Evolutionary conservation across 116 monocot genomes (phyloP).

Genomic region (Iris pallida): DNA sequence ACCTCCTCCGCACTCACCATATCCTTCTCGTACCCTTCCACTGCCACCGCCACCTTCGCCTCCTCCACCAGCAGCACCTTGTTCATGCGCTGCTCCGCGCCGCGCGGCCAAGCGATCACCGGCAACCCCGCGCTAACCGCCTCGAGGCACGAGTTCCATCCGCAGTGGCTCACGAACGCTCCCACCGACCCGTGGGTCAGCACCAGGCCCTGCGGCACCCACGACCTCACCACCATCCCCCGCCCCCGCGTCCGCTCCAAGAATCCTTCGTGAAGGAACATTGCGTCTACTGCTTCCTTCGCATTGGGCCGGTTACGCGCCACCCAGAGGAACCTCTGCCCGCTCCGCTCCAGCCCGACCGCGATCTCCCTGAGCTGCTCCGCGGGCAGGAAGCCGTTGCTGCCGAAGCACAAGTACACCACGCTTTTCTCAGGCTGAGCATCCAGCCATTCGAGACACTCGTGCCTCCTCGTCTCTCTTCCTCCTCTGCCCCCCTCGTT

Average conservation of each 20-base stretch:
- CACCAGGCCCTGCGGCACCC: constrained; percentile 17
- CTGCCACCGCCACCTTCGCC: constrained; percentile 27
- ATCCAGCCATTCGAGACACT: constrained; percentile 41
- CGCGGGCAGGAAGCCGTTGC: constrained; percentile 35
- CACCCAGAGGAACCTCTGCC: constrained; percentile 60
- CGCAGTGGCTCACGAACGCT: constrained; percentile 51
- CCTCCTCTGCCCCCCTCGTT: too few relatives aligned
- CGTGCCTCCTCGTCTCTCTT: constrained; percentile 6
- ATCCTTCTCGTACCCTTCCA: constrained; percentile 29
- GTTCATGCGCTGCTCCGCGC: constrained; percentile 46
- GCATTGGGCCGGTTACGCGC: constrained; percentile 24
- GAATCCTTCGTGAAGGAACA: constrained; percentile 5
- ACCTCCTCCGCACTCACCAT: constrained; percentile 41
- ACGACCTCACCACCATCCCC: constrained; percentile 21
- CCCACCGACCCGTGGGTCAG: constrained; percentile 25
- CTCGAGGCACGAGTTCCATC: constrained; percentile 57
- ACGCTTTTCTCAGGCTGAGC: constrained; percentile 41
- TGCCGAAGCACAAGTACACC: constrained; percentile 75
- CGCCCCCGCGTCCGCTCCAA: not conserved
- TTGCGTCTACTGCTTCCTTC: not conserved
- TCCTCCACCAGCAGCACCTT: constrained; percentile 33
- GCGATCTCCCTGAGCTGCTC: constrained; percentile 55
- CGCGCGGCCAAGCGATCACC: constrained; percentile 44
- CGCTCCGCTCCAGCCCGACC: constrained; percentile 46
- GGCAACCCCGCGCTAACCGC: constrained; percentile 28